A percentile compares a stretch with the other conserved stretches of the same genome.
Evolutionary conservation across 495 filamentous ascomycete genomes (phyloP).

Genomic region (Tetracladium marchalianum): DNA sequence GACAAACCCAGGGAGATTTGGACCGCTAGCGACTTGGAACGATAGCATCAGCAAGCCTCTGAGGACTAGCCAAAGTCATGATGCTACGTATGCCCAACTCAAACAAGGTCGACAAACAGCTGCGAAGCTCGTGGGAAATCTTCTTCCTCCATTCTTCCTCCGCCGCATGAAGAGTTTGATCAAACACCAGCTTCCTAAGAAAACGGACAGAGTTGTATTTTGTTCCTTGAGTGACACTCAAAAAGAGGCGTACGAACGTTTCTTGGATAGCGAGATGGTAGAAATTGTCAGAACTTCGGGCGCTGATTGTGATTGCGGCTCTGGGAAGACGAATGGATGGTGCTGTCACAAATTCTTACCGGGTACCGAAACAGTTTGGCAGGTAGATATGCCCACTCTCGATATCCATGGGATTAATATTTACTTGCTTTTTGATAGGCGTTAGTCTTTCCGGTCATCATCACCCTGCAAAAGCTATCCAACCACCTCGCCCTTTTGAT

Average conservation of each 20-base stretch:
- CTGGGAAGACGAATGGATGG: slow-evolving; percentile 64
- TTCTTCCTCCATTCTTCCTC: slow-evolving; percentile 87
- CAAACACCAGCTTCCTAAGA: slow-evolving; percentile 90
- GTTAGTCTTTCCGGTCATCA: slow-evolving; percentile 78
- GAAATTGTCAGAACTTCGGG: slow-evolving; percentile 54
- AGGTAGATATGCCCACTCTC: slow-evolving; percentile 15
- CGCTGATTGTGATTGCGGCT: slow-evolving; percentile 61
- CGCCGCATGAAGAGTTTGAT: slow-evolving; percentile 90
- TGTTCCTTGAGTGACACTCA: slow-evolving; percentile 74
- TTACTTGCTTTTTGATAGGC: slow-evolving; percentile 15
- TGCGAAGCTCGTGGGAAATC: slow-evolving; percentile 73
- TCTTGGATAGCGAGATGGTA: slow-evolving; percentile 64
- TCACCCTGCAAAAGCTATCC: slow-evolving; percentile 72
- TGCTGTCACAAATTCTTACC: slow-evolving; percentile 60
- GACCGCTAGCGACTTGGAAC: slow-evolving; percentile 70
- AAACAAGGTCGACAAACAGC: slow-evolving; percentile 75
- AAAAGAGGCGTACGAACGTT: slow-evolving; percentile 73
- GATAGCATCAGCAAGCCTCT: slow-evolving; percentile 67
- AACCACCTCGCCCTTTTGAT: slow-evolving; percentile 91
- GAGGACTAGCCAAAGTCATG: slow-evolving; percentile 77
- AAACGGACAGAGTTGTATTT: slow-evolving; percentile 89
- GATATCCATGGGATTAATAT: background rate
- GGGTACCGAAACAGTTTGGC: slow-evolving; percentile 55
- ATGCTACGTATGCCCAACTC: slow-evolving; percentile 78
- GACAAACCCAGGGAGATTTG: slow-evolving; percentile 86